Percentiles rank a stretch among this genome's conserved stretches.
Conservation (phyloP, 768 basidiomycete genomes). For the Mycena galericulata region DNA sequence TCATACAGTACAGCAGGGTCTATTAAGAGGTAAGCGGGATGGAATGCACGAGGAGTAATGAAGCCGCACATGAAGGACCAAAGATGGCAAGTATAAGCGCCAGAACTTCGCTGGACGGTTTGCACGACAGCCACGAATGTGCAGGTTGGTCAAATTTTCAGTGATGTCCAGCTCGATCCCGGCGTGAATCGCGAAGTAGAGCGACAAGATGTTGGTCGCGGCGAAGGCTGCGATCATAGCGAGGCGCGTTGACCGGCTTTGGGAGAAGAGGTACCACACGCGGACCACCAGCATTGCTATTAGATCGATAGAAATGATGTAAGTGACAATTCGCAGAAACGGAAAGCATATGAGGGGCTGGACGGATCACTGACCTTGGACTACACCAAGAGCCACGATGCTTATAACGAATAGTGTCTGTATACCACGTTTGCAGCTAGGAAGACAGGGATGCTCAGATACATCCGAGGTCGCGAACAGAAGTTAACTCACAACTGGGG, state of each 20-base stretch:
- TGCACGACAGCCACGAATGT: constrained; percentile 47
- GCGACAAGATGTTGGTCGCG: constrained; percentile 42
- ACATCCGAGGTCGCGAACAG: constrained; percentile 11
- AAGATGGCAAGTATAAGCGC: constrained; percentile 51
- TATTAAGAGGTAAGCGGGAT: constrained; percentile 24
- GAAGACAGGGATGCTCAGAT: constrained; percentile 15
- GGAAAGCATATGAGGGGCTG: neutral
- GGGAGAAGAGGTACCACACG: constrained; percentile 56
- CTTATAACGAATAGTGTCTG: constrained; percentile 41
- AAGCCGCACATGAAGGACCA: constrained; percentile 51
- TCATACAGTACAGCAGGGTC: constrained; percentile 52
- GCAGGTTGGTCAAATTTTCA: constrained; percentile 9
- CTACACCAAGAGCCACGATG: constrained; percentile 44
- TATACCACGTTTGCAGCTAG: constrained; percentile 46
- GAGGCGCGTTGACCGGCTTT: constrained; percentile 41
- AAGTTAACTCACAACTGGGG: constrained; percentile 38
- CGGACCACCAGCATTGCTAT: constrained; percentile 55
- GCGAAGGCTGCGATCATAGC: constrained; percentile 46
- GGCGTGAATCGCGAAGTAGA: constrained; percentile 45
- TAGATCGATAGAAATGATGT: neutral
- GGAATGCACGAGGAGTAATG: neutral
- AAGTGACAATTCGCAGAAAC: neutral
- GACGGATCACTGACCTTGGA: constrained; percentile 47
- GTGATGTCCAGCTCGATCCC: constrained; percentile 35
- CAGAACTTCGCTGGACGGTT: constrained; percentile 47